Evolutionary conservation across 441 rosid species (phyloP).

Genomic region (Kokia cookei): DNA sequence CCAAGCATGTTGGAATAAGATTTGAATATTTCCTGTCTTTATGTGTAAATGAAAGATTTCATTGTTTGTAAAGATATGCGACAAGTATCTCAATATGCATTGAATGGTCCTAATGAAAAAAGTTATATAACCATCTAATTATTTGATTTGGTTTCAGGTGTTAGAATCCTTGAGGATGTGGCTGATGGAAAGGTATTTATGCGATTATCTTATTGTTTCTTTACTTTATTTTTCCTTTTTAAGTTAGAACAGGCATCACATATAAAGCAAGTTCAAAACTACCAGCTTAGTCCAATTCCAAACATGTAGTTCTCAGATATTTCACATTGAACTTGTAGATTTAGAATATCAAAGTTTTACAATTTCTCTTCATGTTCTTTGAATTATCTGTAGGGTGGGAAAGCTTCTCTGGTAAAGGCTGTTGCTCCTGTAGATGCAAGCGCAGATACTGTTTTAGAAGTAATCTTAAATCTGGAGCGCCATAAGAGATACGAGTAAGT

Average conservation of each 20-base stretch:
- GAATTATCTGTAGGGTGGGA: slow-evolving; percentile 50
- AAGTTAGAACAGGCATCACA: not conserved
- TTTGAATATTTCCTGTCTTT: not conserved
- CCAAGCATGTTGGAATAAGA: not conserved
- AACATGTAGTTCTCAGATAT: not conserved
- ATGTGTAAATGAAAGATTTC: not conserved
- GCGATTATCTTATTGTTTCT: not conserved
- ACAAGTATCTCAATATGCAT: not conserved
- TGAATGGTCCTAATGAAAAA: not conserved
- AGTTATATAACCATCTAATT: not conserved
- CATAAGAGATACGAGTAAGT: slow-evolving; percentile 92
- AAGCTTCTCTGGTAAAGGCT: slow-evolving; percentile 88
- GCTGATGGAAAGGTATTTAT: slow-evolving; percentile 68
- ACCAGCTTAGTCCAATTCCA: not conserved
- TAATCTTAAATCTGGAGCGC: slow-evolving; percentile 64
- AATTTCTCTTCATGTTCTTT: slow-evolving; percentile 10
- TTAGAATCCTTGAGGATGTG: slow-evolving; percentile 92
- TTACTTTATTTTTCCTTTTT: not conserved
- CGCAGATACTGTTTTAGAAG: slow-evolving; percentile 91
- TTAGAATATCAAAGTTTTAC: not conserved
- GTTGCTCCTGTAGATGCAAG: slow-evolving; percentile 84
- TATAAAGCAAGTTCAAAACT: not conserved
- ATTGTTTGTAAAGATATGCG: not conserved
- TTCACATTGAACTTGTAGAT: not conserved
- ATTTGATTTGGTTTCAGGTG: slow-evolving; percentile 49